These are phyloP conservation scores for Colletotrichum filicis DNA, from an alignment of 2,329 filamentous ascomycete genomes.

Conservation along the genomic window DNA sequence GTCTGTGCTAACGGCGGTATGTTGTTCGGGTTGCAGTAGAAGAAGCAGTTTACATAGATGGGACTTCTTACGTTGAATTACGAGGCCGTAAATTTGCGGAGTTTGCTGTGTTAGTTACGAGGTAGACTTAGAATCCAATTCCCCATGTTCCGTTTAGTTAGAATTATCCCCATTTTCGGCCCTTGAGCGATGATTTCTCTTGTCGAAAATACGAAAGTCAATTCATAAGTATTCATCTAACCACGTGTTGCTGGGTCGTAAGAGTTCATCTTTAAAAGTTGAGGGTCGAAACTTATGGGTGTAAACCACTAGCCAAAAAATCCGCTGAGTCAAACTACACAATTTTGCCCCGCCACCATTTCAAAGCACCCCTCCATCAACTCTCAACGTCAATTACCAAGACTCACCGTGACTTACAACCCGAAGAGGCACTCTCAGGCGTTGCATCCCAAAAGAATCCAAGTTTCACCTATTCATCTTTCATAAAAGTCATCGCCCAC, in stretches of 20 bases:
- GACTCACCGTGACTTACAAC: background rate
- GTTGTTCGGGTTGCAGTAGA: conserved; percentile 49
- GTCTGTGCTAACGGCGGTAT: conserved; percentile 85
- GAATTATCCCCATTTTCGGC: no score
- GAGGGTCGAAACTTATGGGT: background rate
- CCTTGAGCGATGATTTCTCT: background rate
- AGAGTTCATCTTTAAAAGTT: background rate
- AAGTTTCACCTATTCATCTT: fast-evolving
- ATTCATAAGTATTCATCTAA: background rate
- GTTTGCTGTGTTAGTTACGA: background rate
- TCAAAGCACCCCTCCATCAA: conserved; percentile 27
- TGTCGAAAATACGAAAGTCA: background rate
- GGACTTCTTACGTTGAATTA: background rate
- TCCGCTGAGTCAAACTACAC: conserved; percentile 30
- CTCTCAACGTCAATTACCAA: conserved; percentile 2
- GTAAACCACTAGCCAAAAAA: conserved; percentile 28
- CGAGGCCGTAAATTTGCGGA: background rate
- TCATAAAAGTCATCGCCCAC: background rate
- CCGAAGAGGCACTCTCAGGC: background rate
- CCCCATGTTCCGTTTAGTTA: background rate
- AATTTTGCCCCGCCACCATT: conserved; percentile 28
- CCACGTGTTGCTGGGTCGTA: background rate
- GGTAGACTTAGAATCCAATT: conserved; percentile 26
- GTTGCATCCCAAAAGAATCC: no score
- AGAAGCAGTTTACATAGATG: background rate